Evolutionary conservation across 768 basidiomycete species (phyloP).

Genomic region (Tricholoma saponaceum): DNA sequence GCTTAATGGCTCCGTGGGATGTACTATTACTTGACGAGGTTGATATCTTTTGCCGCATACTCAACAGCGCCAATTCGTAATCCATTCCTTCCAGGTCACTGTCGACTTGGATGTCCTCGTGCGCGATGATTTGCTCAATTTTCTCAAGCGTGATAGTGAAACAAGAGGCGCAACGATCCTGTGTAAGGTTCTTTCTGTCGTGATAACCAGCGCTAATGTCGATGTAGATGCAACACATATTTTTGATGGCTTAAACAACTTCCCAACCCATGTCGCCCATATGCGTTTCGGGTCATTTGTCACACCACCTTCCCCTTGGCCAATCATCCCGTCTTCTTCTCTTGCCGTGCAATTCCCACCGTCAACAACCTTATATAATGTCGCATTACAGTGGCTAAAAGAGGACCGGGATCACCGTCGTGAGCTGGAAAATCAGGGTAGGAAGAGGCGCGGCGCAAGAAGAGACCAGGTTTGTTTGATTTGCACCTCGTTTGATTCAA

Average conservation of each 20-base stretch:
- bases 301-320: constrained; percentile 69
- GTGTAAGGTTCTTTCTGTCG: constrained; percentile 44
- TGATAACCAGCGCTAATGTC: constrained; percentile 3
- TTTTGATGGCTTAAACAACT: constrained; percentile 86
- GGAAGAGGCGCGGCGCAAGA: constrained; percentile 60
- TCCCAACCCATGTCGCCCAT: constrained; percentile 92
- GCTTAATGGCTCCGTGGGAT: constrained; percentile 94
- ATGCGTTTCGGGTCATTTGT: constrained; percentile 81
- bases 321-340: constrained; percentile 29
- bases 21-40: constrained; percentile 94
- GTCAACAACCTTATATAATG: constrained; percentile 49
- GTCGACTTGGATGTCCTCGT: constrained; percentile 97
- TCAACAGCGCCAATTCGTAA: constrained; percentile 3
- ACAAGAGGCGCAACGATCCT: constrained; percentile 81
- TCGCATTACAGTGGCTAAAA: constrained; percentile 84
- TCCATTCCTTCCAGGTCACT: constrained; percentile 59
- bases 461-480: constrained; percentile 42
- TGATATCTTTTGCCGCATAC: constrained; percentile 5
- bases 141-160: constrained; percentile 81
- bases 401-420: constrained; percentile 72
- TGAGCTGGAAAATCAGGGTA: constrained; percentile 51
- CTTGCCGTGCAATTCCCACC: constrained; percentile 17
- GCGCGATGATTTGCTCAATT: constrained; percentile 83
- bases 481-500: background rate
- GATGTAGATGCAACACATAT: constrained; percentile 90